Conservation (phyloP, 768 basidiomycete species). For the Lentinula detonsa region DNA sequence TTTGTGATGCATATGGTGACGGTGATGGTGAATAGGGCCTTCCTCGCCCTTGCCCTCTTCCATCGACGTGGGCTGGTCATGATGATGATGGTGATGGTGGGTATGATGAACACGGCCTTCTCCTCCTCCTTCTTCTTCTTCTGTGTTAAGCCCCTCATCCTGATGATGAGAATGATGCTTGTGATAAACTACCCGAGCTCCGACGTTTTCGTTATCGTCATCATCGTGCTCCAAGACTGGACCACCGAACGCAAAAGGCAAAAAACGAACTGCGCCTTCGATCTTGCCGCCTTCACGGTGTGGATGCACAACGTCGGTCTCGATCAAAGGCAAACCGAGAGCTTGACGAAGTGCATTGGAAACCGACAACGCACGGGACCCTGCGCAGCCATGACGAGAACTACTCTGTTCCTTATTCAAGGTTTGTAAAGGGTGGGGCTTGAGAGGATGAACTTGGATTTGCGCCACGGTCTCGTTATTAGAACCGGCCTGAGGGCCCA, state of each 20-base stretch:
- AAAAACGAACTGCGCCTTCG: conserved; percentile 8
- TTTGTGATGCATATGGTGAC: conserved; percentile 18
- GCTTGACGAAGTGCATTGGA: conserved; percentile 51
- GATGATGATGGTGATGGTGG: background rate
- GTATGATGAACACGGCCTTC: background rate
- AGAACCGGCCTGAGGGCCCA: background rate
- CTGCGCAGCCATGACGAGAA: conserved; percentile 1
- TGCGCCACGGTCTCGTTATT: background rate
- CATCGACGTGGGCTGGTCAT: conserved; percentile 4
- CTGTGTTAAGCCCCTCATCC: conserved; percentile 15
- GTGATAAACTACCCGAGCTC: conserved; percentile 17
- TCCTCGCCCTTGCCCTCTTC: background rate
- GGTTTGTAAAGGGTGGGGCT: background rate
- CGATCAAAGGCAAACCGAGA: conserved; percentile 48
- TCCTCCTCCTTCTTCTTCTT: conserved; percentile 8
- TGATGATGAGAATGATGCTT: conserved; percentile 29
- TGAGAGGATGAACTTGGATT: background rate
- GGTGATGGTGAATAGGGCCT: conserved; percentile 16
- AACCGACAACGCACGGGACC: background rate
- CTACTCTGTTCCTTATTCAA: background rate
- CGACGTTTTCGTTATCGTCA: background rate
- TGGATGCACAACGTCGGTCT: conserved; percentile 11
- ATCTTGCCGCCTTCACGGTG: conserved; percentile 7
- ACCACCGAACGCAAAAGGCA: conserved; percentile 4
- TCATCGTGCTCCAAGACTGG: conserved; percentile 11